Evolutionary conservation across 148 eudicot genomes (phyloP).

Genomic region (Persicaria maculosa): DNA sequence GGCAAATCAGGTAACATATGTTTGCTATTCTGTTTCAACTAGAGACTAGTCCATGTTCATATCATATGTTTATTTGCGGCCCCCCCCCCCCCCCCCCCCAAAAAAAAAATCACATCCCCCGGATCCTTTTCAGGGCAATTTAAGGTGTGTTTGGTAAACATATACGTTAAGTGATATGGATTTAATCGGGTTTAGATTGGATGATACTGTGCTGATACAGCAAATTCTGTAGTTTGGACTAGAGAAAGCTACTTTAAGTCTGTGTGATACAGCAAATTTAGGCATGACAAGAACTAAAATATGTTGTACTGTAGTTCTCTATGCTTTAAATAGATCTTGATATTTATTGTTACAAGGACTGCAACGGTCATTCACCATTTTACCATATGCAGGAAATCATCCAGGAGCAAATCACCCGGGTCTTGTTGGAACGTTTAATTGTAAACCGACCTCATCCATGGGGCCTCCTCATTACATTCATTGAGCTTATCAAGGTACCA

Average conservation of each 20-base stretch:
- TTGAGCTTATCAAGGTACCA: conserved; percentile 85
- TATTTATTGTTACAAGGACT: background rate
- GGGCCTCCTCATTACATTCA: conserved; percentile 83
- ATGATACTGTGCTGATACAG: too few species aligned
- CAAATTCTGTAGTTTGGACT: background rate
- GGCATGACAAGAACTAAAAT: background rate
- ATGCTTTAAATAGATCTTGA: background rate
- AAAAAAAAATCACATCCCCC: background rate
- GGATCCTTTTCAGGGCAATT: background rate
- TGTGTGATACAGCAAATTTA: background rate
- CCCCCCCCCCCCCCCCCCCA: too few species aligned
- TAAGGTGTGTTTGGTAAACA: background rate
- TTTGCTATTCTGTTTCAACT: background rate
- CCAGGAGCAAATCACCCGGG: background rate
- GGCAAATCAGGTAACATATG: background rate
- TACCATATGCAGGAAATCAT: background rate
- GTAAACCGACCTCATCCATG: background rate
- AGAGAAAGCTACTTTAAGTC: background rate
- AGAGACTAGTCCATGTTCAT: background rate
- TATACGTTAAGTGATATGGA: background rate
- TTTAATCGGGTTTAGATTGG: background rate
- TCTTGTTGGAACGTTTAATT: background rate
- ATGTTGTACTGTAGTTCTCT: background rate
- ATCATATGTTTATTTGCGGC: too few species aligned
- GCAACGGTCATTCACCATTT: background rate